Base-by-base conservation (phyloP, 768 basidiomycete genomes). In the Saitozyma sp. region DNA sequence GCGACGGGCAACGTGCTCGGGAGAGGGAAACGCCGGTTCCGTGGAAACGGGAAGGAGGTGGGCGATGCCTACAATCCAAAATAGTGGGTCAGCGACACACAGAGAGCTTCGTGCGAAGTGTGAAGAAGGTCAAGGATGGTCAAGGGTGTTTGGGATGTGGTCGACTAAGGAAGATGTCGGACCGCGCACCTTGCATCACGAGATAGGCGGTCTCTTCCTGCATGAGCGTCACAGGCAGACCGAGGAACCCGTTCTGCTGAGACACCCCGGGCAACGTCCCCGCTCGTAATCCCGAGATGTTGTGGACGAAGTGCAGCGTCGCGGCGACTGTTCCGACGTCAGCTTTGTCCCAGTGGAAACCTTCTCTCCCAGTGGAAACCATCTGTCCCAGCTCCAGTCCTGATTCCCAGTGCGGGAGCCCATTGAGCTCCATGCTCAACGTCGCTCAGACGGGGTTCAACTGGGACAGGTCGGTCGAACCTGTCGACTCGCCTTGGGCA, bases 241-340 rank as follows among this genome's bases (percentile, higher is more conserved):
- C 96, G 41, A 99, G 83, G 76, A 99, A 99, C 2, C 89, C 86
- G 82, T 99, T 99, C 80, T 99, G 96, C 71, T 97, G 94, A 1
- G 92, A 88, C 0, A 98, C 84, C 75, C 93, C 92, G 2, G 96
- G 94, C 13, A 99, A 85, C 0, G 96, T 98, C 0, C 96, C 96
- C 0, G 86, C 84, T 50, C 97, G 80, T 50, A 92, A 82, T 42
- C 95, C 93, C 71, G 90, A 92, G 52, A 98, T 84, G 59, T 83
- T 87, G 78, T 96, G 87, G 68, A 87, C 81, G 39, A 89, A 85
- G 43, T 96, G 90, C 9, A 99, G 81, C 7, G 81, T 83, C 9
- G 88, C 87, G 69, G 92, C 88, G 75, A 92, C 95, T 94, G 74
- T n/a, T 10, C 10, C 13, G 9, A 8, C 2, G 43, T 29, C 17